Conservation (phyloP, 345 rosid genomes). For the Arabidopsis arenosa region DNA sequence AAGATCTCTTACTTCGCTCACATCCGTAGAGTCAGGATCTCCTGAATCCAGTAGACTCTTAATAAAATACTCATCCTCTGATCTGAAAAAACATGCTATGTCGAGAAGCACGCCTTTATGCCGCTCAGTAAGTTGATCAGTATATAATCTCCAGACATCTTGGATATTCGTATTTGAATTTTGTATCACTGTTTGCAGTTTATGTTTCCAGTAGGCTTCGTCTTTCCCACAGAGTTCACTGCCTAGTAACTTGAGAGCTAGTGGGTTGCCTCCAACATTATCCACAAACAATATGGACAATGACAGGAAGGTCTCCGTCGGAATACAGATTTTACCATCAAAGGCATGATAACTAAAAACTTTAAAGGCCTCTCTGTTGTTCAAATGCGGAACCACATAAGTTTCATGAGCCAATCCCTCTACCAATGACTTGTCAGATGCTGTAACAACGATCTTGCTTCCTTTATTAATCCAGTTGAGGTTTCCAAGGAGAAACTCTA, state of each 20-base stretch:
- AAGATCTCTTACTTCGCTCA: slow-evolving; percentile 18
- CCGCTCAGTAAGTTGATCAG: slow-evolving; percentile 24
- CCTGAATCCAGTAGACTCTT: slow-evolving; percentile 3
- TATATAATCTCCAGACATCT: slow-evolving; percentile 20
- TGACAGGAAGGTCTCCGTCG: background rate
- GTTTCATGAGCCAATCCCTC: background rate
- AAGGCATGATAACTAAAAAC: slow-evolving; percentile 29
- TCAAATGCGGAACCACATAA: slow-evolving; percentile 11
- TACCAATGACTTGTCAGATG: slow-evolving; percentile 20
- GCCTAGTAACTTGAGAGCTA: slow-evolving; percentile 44
- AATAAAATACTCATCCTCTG: background rate
- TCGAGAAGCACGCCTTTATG: slow-evolving; percentile 38
- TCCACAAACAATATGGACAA: slow-evolving; percentile 11
- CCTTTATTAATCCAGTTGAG: slow-evolving; percentile 9
- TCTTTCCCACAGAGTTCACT: background rate
- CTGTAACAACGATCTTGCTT: slow-evolving; percentile 32
- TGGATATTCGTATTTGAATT: slow-evolving; percentile 4
- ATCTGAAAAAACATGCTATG: slow-evolving; percentile 41
- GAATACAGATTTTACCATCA: background rate
- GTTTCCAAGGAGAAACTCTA: slow-evolving; percentile 1
- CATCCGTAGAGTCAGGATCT: background rate
- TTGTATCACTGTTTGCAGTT: background rate
- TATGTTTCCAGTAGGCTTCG: slow-evolving; percentile 30
- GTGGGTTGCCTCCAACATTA: slow-evolving; percentile 42
- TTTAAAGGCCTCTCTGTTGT: slow-evolving; percentile 15